Evolutionary conservation across 2,329 filamentous ascomycete species (phyloP).

Genomic region (Xylaria sp.): DNA sequence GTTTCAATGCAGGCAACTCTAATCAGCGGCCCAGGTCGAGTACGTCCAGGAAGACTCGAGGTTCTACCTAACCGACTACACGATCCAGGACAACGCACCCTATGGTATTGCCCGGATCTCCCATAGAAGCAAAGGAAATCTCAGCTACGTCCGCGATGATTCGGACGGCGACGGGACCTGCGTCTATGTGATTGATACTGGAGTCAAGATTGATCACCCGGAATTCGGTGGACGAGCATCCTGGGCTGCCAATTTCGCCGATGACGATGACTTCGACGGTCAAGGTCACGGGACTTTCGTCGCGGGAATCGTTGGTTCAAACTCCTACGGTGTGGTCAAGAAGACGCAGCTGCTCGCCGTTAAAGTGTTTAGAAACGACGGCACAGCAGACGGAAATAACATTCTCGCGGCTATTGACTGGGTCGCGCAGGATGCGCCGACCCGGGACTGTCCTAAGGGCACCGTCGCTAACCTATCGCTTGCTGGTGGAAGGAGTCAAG

Average conservation of each 20-base stretch:
- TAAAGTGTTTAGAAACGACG: constrained; percentile 54
- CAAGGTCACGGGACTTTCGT: constrained; percentile 55
- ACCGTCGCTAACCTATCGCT: constrained; percentile 66
- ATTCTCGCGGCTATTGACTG: constrained; percentile 48
- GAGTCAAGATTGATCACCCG: constrained; percentile 52
- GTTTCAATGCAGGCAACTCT: neutral
- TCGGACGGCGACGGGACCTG: constrained; percentile 45
- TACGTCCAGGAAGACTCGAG: constrained; percentile 28
- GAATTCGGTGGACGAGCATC: constrained; percentile 45
- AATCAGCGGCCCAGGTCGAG: constrained; percentile 23
- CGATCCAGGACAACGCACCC: constrained; percentile 44
- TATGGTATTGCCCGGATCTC: constrained; percentile 44
- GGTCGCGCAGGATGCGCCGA: constrained; percentile 57
- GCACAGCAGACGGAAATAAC: constrained; percentile 40
- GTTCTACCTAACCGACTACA: constrained; percentile 33
- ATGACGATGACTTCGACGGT: constrained; percentile 42
- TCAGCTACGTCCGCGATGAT: constrained; percentile 41
- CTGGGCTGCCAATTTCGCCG: constrained; percentile 30
- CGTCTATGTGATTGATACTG: constrained; percentile 58
- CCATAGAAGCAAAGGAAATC: constrained; percentile 26
- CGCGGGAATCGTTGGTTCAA: constrained; percentile 48
- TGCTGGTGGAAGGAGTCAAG: constrained; percentile 55
- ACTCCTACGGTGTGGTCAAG: constrained; percentile 58
- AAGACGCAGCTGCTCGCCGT: constrained; percentile 54
- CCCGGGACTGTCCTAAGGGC: constrained; percentile 50